Base-by-base conservation (phyloP, 805 yeast genomes). In the Zygosaccharomyces bisporus region DNA sequence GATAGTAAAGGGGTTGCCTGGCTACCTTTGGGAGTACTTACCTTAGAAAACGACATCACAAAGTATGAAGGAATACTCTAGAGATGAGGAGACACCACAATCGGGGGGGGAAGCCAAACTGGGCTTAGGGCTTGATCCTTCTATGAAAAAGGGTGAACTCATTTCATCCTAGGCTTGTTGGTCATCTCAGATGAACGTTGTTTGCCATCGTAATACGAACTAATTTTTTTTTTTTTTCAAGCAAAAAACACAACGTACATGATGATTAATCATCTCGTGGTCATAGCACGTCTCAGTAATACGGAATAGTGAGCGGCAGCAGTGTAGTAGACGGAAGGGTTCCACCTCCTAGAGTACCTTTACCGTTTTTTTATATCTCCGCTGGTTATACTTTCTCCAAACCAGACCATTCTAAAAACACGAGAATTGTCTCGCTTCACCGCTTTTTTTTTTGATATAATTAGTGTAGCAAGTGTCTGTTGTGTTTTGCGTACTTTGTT, bases 11-110 rank as follows among this genome's bases (percentile, higher is more conserved):
- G 43, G 23, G 44, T 18, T 32, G 27, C 39, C 45, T 53, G 57
- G 29, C 41, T 40, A 13, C 47, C 49, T 33, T 50, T 51, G 10
- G 63, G 63, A 12, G 66, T 60, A 5, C 60, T 49, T 16, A 57
- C 60, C 35, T 49, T 56, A 3, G 58, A 52, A 34, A 44, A 55
- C 4, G 66, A 58, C 66, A 59, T 61, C 30, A 10, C 30, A 20
- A 14, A 10, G 20, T 36, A 14, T 25, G 30, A 12, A 12, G 24
- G 25, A 27, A 35, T 27, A 27, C 39, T 35, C 27, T 24, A 37
- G 6, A 13, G 13, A n/a, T n/a, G n/a, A n/a, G n/a, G n/a, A n/a
- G n/a, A n/a, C n/a, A 39, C 34, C 20, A 27, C 14, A 17, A 39
- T n/a, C n/a, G n/a, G n/a, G n/a, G n/a, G n/a, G n/a, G n/a, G 8